Base-by-base conservation (phyloP, 2,329 filamentous ascomycete species). In the Xylaria sp. region DNA sequence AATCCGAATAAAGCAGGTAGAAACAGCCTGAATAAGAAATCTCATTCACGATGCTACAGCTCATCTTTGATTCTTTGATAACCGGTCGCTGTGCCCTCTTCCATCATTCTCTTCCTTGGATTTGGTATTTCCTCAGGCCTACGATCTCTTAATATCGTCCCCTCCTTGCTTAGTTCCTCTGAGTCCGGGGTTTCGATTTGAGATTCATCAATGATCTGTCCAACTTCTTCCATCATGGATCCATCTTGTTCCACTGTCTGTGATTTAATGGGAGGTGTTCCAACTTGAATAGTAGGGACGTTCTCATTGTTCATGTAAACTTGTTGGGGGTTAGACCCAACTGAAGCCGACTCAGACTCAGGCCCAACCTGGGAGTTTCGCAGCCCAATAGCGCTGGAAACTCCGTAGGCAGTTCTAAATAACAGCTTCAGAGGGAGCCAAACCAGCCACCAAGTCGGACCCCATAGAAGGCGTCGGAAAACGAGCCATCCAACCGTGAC, bases 361-460 rank as follows among this genome's bases (percentile, higher is more conserved):
- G 70, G 67, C 4, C 72, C 74, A 13, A 74, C 72, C 57, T 75
- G 74, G 73, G 74, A 73, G 20, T 77, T 73, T 1, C 76, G 73
- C 25, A 79, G 68, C 60, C 87, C 83, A 15, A 90, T 80, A 1
- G 81, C 83, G 36, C 84, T 83, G 25, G 91, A 80, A 2, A 90
- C 81, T 18, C 84, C 84, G 66, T 90, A 83, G 15, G 86, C 78
- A 60, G 87, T 78, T 32, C 86, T 89, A 75, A 90, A 90, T 12
- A 90, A 70, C 23, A 92, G 78, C 74, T 90, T 89, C n/a, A 95
- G 74, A 1, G 95, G 95, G 65, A 96, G 83, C 87, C 92, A 95
- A 28, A 97, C 80, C 25, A 98, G 83, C 92, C 93, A 96, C 90
- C 93, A 97, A 65, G 93, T 80, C 1, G 96, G 96, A 0, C 96